These are phyloP conservation scores for Firmiana major DNA, from an alignment of 345 rosid genomes.

Conservation along the genomic window DNA sequence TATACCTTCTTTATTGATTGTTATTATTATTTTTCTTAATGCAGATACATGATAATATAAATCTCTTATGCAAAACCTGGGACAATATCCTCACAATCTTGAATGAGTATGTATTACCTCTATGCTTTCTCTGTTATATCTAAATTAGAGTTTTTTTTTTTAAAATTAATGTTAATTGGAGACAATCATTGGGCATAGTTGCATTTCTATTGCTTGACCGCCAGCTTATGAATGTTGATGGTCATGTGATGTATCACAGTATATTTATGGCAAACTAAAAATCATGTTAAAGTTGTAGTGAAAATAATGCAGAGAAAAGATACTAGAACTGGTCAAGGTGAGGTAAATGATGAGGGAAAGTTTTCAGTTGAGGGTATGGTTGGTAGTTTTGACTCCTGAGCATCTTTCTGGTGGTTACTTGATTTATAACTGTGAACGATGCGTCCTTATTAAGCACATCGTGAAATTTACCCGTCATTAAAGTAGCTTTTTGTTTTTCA, in stretches of 20 bases:
- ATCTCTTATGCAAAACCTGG: slow-evolving; percentile 57
- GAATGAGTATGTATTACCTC: slow-evolving; percentile 51
- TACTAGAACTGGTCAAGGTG: neutral
- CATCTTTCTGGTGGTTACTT: neutral
- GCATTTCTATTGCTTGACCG: neutral
- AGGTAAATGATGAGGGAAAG: neutral
- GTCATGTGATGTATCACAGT: neutral
- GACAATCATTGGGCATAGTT: neutral
- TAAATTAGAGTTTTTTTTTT: neutral
- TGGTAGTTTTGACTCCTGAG: neutral
- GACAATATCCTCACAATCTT: slow-evolving; percentile 64
- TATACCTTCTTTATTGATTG: neutral
- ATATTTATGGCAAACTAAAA: neutral
- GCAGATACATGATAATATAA: slow-evolving; percentile 66
- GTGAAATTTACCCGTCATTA: neutral
- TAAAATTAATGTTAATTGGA: neutral
- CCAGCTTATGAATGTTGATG: neutral
- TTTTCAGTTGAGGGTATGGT: neutral
- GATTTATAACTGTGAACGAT: neutral
- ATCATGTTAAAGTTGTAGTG: neutral
- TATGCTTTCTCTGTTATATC: slow-evolving; percentile 5
- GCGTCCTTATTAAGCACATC: neutral
- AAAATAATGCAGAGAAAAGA: neutral
- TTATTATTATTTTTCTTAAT: neutral
- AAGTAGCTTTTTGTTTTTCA: neutral